Evolutionary conservation across 768 basidiomycete genomes (phyloP), one percentile per base, ranked within the genome.

Genomic region (Pleurotus pulmonarius): DNA sequence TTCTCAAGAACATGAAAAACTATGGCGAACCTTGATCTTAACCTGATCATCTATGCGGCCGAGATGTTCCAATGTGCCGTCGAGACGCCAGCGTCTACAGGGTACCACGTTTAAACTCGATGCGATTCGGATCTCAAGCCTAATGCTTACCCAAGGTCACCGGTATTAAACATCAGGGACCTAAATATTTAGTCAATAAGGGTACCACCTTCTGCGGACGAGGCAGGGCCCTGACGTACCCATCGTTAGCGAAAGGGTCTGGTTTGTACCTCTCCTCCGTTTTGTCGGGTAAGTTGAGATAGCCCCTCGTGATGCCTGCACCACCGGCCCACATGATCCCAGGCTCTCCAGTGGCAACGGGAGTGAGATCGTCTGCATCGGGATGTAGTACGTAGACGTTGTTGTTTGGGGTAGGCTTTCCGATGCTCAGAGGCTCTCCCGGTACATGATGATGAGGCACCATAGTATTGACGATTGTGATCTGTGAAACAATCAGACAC

Each of bases 121-220:
- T 5, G 11, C 1, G 48, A 20, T 34, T n/a, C 26, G 15, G n/a
- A 15, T n/a, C 16, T 20, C 8, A 8, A 1, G 29, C 13, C 26
- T 29, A 11, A 15, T 37, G 20, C 15, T 34, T 49, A 49, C 48
- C 76, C 82, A 9, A 86, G 71, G 63, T 85, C 84, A 2, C 83
- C 82, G 18, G 84, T 86, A 59, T 84, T 83, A 65, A 83, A 85
- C 83, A 86, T 86, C 63, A 77, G 68, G n/a, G n/a, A n/a, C 22
- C 26, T 45, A 45, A 39, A 53, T 11, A 44, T 40, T 12, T 15
- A 61, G 77, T 55, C 56, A 81, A 22, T 44, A 16, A 44, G 15
- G 13, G 8, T n/a, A 22, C 7, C 2, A 16, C 15, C 29, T 44
- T 16, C 16, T 13, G 29, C 9, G 5, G 38, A 47, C 46, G 26